phyloP scores from a whole-genome alignment of 306 rosid species.

The Cotoneaster glaucophyllus region DNA sequence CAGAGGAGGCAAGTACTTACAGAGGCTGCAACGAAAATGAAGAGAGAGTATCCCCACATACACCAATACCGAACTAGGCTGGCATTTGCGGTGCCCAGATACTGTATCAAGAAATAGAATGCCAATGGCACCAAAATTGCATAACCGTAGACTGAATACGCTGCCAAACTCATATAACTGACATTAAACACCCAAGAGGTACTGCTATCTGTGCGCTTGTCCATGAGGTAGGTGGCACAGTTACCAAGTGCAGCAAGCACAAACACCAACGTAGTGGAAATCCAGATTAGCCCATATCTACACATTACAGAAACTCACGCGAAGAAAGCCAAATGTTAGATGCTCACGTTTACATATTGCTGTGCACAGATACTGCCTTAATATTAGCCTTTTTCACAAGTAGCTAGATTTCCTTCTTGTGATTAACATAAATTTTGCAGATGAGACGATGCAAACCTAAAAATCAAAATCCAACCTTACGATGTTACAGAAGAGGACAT shows the following conservation, averaged over 20 bases:
- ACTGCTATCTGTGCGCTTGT: constrained; percentile 39
- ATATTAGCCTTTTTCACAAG: neutral
- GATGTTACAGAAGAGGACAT: neutral
- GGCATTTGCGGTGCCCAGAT: constrained; percentile 61
- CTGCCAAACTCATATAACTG: constrained; percentile 71
- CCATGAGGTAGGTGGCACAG: constrained; percentile 85
- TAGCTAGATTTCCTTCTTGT: neutral
- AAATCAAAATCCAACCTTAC: neutral
- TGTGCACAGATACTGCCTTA: constrained; percentile 3
- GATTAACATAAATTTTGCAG: neutral
- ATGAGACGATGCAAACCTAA: neutral
- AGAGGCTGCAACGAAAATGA: constrained; percentile 68
- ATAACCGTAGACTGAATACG: constrained; percentile 76
- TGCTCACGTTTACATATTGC: constrained; percentile 5
- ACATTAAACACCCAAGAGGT: constrained; percentile 81
- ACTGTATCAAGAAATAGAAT: constrained; percentile 76
- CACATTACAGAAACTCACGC: constrained; percentile 6
- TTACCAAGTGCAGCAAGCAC: constrained; percentile 88
- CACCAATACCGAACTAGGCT: constrained; percentile 85
- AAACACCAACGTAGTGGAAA: constrained; percentile 86
- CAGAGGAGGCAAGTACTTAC: constrained; percentile 49
- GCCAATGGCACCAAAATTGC: constrained; percentile 76
- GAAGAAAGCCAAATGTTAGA: constrained; percentile 12
- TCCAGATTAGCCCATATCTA: constrained; percentile 84
- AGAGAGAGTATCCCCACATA: constrained; percentile 98